Base-by-base conservation (phyloP, 805 yeast species). In the Barnettozyma salicaria region DNA sequence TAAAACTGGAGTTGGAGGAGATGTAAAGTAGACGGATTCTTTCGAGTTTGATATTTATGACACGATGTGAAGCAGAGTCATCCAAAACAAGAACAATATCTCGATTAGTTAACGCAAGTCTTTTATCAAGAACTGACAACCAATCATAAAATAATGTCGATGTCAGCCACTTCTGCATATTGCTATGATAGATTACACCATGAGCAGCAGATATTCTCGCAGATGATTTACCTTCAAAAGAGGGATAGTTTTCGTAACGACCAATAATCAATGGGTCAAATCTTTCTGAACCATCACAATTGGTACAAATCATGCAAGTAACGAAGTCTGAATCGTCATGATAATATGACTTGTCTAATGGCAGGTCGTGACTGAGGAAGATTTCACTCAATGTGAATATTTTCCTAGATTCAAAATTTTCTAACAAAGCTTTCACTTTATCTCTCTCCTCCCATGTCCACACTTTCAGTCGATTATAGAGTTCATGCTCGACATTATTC, bases 141-240 rank as follows among this genome's bases (percentile, higher is more conserved):
- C 81, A 78, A 45, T 77, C 76, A 44, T 77, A 79, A 46, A 78
- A 78, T 50, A 76, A 58, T 14, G 75, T 71, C 6, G 80, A 70
- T 2, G 84, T 78, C 23, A 78, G 59, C 80, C 83, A 76, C 39
- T 76, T 73, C 56, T 73, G 74, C 31, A 70, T 65, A 45, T 78
- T 78, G 35, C 78, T 72, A 43, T 75, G 77, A 54, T 76, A 78
- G 10, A 69, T 62, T 7, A 78, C 61, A 10, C 70, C 70, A 49
- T 74, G 74, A 27, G 63, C 67, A 26, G 67, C 68, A 0, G 77
- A 67, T 35, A 76, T 59, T 46, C 74, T 76, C 16, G 58, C 56
- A 5, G 67, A 59, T 5, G 66, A 50, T 20, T 49, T 52, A 11
- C 63, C 62, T 34, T 64, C 61, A 39, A 68, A 67, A 27, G 67